A percentile compares a stretch with the other conserved stretches of the same genome.
phyloP scores from a whole-genome alignment of 2,329 filamentous ascomycete species.

The Xylariales sp. region DNA sequence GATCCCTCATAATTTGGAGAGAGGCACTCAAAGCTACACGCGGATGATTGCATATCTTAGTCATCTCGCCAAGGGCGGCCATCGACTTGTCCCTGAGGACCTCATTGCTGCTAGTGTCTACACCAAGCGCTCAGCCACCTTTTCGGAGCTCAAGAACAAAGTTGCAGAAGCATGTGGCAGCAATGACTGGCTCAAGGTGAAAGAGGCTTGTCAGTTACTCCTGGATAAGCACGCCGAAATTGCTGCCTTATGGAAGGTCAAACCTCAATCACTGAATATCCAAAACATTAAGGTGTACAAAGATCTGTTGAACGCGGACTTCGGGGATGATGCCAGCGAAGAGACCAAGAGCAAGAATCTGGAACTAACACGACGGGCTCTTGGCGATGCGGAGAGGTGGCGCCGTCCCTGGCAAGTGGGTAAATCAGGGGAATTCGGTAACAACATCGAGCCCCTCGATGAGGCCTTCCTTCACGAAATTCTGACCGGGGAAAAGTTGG shows the following conservation, averaged over 20 bases:
- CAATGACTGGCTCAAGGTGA: conserved; percentile 8
- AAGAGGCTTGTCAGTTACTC: conserved; percentile 7
- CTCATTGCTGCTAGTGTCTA: conserved; percentile 13
- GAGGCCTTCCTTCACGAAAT: too few species aligned
- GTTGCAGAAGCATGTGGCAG: conserved; percentile 9
- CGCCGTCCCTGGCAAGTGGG: not conserved
- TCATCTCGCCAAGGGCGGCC: conserved; percentile 10
- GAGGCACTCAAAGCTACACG: conserved; percentile 11
- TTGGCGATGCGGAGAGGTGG: not conserved
- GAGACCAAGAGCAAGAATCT: not conserved
- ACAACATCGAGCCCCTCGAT: too few species aligned
- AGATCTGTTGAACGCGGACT: not conserved
- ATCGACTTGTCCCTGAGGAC: conserved; percentile 11
- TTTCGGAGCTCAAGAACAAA: conserved; percentile 11
- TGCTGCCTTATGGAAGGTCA: conserved; percentile 10
- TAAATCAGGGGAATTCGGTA: too few species aligned
- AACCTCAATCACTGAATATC: conserved; percentile 6
- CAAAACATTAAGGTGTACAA: conserved; percentile 13
- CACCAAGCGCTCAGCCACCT: conserved; percentile 15
- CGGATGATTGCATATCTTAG: conserved; percentile 14
- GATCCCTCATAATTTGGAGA: conserved; percentile 10
- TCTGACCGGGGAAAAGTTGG: not conserved
- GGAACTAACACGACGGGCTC: not conserved
- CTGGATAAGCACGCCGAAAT: conserved; percentile 11
- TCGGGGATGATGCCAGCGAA: not conserved